A percentile compares a stretch with the other conserved stretches of the same genome.
phyloP scores from a whole-genome alignment of 2,329 filamentous ascomycete species.

The Claviceps monticola region DNA sequence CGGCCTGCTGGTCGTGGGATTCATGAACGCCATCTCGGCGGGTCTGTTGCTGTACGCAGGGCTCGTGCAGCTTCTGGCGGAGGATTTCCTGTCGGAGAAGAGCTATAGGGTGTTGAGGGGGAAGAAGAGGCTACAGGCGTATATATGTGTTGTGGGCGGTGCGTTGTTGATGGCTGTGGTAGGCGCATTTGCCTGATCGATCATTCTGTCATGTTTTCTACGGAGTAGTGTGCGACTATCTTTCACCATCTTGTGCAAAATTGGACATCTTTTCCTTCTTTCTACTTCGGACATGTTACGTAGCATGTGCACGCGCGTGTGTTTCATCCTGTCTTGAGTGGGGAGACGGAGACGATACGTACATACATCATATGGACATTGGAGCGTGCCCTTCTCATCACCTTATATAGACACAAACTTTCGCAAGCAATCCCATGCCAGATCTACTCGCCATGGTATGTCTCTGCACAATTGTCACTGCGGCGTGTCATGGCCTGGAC shows the following conservation, averaged over 20 bases:
- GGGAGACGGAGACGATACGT: too few relatives aligned
- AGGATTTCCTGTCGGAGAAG: constrained; percentile 69
- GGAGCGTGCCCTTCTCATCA: too few relatives aligned
- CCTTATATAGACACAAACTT: too few relatives aligned
- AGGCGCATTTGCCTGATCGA: constrained; percentile 50
- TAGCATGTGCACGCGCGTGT: too few relatives aligned
- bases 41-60: constrained; percentile 72
- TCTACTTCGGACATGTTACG: neutral
- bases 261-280: neutral
- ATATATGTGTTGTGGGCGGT: constrained; percentile 47
- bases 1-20: constrained; percentile 67
- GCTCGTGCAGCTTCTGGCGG: constrained; percentile 69
- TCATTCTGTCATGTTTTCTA: neutral
- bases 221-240: neutral
- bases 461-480: too few relatives aligned
- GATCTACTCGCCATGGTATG: too few relatives aligned
- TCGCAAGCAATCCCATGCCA: too few relatives aligned
- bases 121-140: constrained; percentile 46
- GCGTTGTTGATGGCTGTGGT: constrained; percentile 58
- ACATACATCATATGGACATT: too few relatives aligned
- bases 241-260: neutral
- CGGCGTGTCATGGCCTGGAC: too few relatives aligned
- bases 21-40: constrained; percentile 77
- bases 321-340: too few relatives aligned
- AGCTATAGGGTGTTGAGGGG: constrained; percentile 56